These are phyloP conservation scores for Collybiopsis confluens DNA, from an alignment of 768 basidiomycete species.

Conservation along the genomic window DNA sequence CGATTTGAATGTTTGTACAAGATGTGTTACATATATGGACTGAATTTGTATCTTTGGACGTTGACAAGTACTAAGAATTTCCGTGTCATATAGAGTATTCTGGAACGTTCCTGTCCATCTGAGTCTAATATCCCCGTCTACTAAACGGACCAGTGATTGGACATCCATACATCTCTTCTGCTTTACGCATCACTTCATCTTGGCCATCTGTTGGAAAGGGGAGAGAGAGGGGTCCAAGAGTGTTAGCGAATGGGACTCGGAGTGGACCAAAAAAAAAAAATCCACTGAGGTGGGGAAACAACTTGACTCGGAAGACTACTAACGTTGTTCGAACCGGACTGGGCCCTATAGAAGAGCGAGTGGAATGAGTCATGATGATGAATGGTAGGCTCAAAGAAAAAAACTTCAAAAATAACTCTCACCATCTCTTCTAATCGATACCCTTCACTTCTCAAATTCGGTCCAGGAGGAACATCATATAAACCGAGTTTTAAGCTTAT, in stretches of 20 bases:
- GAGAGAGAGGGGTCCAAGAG: background rate
- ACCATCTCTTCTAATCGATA: conserved; percentile 43
- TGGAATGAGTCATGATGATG: background rate
- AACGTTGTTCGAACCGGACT: conserved; percentile 30
- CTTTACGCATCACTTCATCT: conserved; percentile 36
- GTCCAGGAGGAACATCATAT: conserved; percentile 35
- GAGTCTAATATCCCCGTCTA: too few relatives aligned
- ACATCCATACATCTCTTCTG: conserved; percentile 37
- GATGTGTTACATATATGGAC: too few relatives aligned
- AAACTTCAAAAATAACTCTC: conserved; percentile 7
- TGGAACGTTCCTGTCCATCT: too few relatives aligned
- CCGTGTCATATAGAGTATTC: too few relatives aligned
- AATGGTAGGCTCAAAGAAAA: background rate
- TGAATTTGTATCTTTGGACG: too few relatives aligned
- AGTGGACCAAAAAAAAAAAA: background rate
- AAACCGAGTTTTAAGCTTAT: conserved; percentile 28
- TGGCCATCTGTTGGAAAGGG: conserved; percentile 28
- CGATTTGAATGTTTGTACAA: too few relatives aligned
- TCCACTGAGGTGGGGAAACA: too few relatives aligned
- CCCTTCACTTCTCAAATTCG: conserved; percentile 33
- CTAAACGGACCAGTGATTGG: conserved; percentile 32
- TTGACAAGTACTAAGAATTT: too few relatives aligned
- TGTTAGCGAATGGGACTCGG: too few relatives aligned
- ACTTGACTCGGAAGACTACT: too few relatives aligned
- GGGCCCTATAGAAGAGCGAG: conserved; percentile 28